Evolutionary conservation across 1,284 basidiomycete genomes (phyloP).

Genomic region (Microbotryomycetes sp.): DNA sequence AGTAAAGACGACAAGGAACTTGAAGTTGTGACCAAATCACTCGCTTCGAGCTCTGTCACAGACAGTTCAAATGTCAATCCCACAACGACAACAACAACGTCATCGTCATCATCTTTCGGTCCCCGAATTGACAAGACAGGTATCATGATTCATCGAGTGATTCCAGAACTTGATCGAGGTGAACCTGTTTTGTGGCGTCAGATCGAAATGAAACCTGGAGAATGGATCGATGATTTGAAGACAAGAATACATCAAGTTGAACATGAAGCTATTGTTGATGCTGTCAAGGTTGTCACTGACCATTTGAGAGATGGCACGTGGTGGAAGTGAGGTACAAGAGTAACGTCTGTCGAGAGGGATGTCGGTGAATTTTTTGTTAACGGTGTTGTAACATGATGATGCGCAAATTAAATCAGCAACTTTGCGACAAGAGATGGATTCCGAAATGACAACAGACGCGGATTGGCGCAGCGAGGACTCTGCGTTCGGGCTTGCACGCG

Average conservation of each 20-base stretch:
- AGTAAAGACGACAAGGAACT: neutral
- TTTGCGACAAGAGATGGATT: too few species aligned
- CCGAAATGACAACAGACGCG: too few species aligned
- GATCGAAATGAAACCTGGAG: slow-evolving; percentile 63
- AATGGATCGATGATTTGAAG: slow-evolving; percentile 69
- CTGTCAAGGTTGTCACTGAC: slow-evolving; percentile 17
- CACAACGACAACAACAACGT: neutral
- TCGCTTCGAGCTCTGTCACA: neutral
- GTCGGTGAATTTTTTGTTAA: too few species aligned
- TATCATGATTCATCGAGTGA: slow-evolving; percentile 90
- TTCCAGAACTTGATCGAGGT: slow-evolving; percentile 88
- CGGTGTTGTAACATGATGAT: too few species aligned
- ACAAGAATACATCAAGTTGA: slow-evolving; percentile 73
- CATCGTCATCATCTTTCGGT: neutral
- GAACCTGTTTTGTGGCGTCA: slow-evolving; percentile 76
- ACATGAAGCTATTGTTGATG: slow-evolving; percentile 87
- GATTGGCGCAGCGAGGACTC: too few species aligned
- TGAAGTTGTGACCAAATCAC: neutral
- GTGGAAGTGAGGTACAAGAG: slow-evolving; percentile 6
- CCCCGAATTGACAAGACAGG: slow-evolving; percentile 59
- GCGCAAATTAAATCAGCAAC: too few species aligned
- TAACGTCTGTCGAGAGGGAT: too few species aligned
- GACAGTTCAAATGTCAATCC: slow-evolving; percentile 28
- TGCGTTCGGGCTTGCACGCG: neutral
- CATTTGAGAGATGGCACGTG: slow-evolving; percentile 9